These are phyloP conservation scores for Kluyveromyces siamensis DNA, from an alignment of 805 yeast species.

Conservation along the genomic window DNA sequence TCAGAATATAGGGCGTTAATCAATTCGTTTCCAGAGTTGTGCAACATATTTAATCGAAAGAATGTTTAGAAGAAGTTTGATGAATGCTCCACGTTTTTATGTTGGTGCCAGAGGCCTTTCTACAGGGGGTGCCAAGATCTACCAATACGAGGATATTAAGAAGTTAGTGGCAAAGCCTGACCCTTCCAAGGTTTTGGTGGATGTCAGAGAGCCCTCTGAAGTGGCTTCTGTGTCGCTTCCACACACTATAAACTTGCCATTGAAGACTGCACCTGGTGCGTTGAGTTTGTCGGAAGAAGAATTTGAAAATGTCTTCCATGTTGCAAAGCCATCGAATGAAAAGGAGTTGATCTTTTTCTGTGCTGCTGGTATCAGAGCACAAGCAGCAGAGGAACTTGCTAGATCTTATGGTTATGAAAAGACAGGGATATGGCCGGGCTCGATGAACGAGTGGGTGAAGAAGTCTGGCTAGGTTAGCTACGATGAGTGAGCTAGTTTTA, in stretches of 20 bases:
- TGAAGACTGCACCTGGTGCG: conserved; percentile 88
- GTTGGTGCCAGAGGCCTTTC: conserved; percentile 9
- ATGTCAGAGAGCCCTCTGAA: conserved; percentile 90
- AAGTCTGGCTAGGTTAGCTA: conserved; percentile 2
- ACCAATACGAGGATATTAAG: conserved; percentile 42
- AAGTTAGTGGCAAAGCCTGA: conserved; percentile 39
- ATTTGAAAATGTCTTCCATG: conserved; percentile 72
- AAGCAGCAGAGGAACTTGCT: conserved; percentile 88
- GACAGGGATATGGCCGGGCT: conserved; percentile 80
- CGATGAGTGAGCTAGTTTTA: too few species aligned
- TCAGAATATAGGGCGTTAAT: not conserved
- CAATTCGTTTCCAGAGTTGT: not conserved
- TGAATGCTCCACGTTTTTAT: not conserved
- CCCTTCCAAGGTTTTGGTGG: conserved; percentile 55
- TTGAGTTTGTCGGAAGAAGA: conserved; percentile 70
- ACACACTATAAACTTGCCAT: conserved; percentile 77
- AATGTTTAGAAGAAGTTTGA: not conserved
- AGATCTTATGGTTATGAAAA: conserved; percentile 78
- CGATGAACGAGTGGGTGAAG: conserved; percentile 74
- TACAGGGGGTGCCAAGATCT: conserved; percentile 34
- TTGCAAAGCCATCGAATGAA: conserved; percentile 63
- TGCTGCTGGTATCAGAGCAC: conserved; percentile 83
- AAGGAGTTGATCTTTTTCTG: conserved; percentile 84
- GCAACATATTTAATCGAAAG: not conserved
- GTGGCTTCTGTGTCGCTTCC: conserved; percentile 68